phyloP scores from a whole-genome alignment of 306 rosid species.

The Gastrolobium bilobum region DNA sequence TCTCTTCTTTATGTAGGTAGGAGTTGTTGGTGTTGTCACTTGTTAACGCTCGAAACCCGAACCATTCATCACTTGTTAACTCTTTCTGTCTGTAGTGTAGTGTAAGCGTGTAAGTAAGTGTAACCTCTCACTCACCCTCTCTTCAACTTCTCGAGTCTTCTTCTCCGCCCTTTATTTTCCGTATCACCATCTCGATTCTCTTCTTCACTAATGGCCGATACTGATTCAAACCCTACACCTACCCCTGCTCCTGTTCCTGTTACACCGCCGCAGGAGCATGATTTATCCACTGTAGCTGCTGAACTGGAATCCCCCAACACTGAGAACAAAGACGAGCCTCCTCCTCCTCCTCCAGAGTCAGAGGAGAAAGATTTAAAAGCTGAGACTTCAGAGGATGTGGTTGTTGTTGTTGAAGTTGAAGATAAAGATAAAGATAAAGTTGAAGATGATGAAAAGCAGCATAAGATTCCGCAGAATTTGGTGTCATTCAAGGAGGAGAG shows the following conservation, averaged over 20 bases:
- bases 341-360: neutral
- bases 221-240: slow-evolving; percentile 45
- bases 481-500: slow-evolving; percentile 89
- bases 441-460: neutral
- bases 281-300: slow-evolving; percentile 7
- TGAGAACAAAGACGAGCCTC: neutral
- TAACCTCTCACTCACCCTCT: neutral
- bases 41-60: neutral
- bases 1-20: neutral
- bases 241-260: neutral
- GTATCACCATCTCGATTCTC: neutral
- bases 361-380: slow-evolving; percentile 25
- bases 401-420: slow-evolving; percentile 40
- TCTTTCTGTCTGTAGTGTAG: neutral
- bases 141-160: neutral
- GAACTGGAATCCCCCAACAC: neutral
- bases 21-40: neutral
- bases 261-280: slow-evolving; percentile 24
- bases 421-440: slow-evolving; percentile 6
- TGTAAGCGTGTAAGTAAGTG: neutral
- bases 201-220: slow-evolving; percentile 60
- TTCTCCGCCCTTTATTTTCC: too few species aligned
- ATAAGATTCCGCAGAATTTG: slow-evolving; percentile 58
- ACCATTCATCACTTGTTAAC: neutral
- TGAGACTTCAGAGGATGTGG: slow-evolving; percentile 48